Evolutionary conservation across 2,329 filamentous ascomycete genomes (phyloP).

Genomic region (Penicillium sp.): DNA sequence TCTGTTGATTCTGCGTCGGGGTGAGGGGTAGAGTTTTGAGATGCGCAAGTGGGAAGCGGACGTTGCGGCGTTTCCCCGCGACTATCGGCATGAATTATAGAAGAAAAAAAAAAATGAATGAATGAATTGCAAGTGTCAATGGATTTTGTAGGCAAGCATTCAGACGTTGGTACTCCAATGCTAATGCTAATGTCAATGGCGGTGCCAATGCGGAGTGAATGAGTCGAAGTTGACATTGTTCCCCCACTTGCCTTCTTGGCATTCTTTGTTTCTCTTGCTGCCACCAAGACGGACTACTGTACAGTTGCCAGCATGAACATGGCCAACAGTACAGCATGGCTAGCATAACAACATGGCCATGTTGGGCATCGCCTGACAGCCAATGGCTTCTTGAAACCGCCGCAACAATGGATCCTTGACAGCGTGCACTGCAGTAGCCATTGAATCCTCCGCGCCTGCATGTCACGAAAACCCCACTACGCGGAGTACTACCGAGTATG

Average conservation of each 20-base stretch:
- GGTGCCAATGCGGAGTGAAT: no score
- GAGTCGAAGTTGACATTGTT: slow-evolving; percentile 16
- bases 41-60: slow-evolving; percentile 38
- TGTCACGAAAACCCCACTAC: slow-evolving; percentile 1
- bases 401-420: slow-evolving; percentile 15
- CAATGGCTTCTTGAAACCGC: slow-evolving; percentile 2
- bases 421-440: slow-evolving; percentile 22
- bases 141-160: no score
- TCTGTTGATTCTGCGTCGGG: slow-evolving; percentile 6
- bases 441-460: slow-evolving; percentile 19
- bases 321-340: not conserved
- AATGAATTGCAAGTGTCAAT: no score
- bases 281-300: no score
- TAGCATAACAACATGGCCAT: not conserved
- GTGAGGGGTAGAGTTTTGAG: slow-evolving; percentile 29
- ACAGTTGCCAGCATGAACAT: no score
- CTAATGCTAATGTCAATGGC: no score
- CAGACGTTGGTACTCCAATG: no score
- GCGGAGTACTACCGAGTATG: no score
- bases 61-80: slow-evolving; percentile 42
- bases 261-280: no score
- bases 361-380: not conserved
- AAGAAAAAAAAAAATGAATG: not conserved
- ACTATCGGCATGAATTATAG: slow-evolving; percentile 37
- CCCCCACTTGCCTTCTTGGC: slow-evolving; percentile 7